Percentiles rank a stretch among this genome's conserved stretches.
Conservation (phyloP, 371 early-diverging fungal species). For the Mucor mucedo region DNA sequence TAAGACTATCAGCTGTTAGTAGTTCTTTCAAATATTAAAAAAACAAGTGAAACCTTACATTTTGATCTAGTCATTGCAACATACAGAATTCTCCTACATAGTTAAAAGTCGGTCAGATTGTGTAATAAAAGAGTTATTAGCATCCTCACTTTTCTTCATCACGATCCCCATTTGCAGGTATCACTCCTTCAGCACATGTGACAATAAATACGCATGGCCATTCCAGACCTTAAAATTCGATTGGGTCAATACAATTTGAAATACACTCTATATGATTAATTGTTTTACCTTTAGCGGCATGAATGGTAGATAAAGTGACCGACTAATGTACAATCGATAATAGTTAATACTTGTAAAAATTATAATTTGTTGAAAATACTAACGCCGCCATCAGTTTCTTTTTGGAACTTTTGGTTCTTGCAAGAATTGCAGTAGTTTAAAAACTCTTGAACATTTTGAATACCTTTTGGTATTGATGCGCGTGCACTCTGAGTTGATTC, state of each 20-base stretch:
- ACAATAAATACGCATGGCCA: conserved; percentile 67
- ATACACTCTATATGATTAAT: neutral
- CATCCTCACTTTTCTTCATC: conserved; percentile 42
- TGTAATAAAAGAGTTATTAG: neutral
- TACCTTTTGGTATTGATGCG: conserved; percentile 7
- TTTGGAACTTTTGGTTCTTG: conserved; percentile 31
- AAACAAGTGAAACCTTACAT: neutral
- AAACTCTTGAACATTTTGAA: conserved; percentile 25
- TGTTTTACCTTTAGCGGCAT: conserved; percentile 54
- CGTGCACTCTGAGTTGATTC: too few relatives aligned
- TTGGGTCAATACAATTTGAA: neutral
- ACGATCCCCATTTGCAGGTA: conserved; percentile 44
- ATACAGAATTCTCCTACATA: conserved; percentile 48
- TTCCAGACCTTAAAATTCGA: conserved; percentile 51
- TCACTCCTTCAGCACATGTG: conserved; percentile 53
- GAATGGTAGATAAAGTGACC: conserved; percentile 64
- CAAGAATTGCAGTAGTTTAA: conserved; percentile 34
- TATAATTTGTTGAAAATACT: conserved; percentile 17
- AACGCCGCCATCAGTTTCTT: conserved; percentile 33
- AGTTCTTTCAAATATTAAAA: neutral
- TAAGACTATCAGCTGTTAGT: conserved; percentile 8
- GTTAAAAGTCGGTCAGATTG: neutral
- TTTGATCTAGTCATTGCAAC: conserved; percentile 62
- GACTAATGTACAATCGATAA: conserved; percentile 26
- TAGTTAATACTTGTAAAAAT: neutral